Conservation (phyloP, 768 basidiomycete genomes). For the Kwoniella dendrophila region DNA sequence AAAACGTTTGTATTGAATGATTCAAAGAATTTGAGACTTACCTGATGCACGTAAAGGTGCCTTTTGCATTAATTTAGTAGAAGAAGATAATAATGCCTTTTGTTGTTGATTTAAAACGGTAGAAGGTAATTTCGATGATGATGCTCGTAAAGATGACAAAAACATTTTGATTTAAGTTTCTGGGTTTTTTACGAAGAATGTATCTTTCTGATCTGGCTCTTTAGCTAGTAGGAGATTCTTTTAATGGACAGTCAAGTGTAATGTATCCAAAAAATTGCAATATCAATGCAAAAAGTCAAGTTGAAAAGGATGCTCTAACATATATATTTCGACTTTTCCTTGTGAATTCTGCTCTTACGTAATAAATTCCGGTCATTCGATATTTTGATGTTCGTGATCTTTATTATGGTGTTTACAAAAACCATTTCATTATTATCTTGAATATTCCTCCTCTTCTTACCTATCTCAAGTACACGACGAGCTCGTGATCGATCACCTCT, state of each 20-base stretch:
- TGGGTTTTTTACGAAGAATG: background rate
- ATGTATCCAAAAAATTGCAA: no score
- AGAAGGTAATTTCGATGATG: constrained; percentile 20
- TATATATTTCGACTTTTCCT: background rate
- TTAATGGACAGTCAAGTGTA: no score
- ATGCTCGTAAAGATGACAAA: constrained; percentile 29
- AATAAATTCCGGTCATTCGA: background rate
- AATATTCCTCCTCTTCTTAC: no score
- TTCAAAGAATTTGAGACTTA: background rate
- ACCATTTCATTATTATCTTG: no score
- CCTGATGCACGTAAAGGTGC: constrained; percentile 20
- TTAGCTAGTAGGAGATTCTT: no score
- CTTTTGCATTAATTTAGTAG: constrained; percentile 17
- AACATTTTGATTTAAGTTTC: constrained; percentile 10
- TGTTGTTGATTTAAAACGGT: background rate
- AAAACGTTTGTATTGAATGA: background rate
- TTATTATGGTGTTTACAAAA: background rate
- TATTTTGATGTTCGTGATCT: background rate
- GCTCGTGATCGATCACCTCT: no score
- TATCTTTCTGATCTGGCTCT: background rate
- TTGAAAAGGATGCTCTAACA: background rate
- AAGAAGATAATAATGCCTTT: constrained; percentile 12
- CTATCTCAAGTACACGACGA: no score
- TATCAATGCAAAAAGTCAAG: no score
- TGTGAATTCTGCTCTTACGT: background rate